Conservation (phyloP, 2,329 filamentous ascomycete genomes). For the Calonectria pseudoturangicola region DNA sequence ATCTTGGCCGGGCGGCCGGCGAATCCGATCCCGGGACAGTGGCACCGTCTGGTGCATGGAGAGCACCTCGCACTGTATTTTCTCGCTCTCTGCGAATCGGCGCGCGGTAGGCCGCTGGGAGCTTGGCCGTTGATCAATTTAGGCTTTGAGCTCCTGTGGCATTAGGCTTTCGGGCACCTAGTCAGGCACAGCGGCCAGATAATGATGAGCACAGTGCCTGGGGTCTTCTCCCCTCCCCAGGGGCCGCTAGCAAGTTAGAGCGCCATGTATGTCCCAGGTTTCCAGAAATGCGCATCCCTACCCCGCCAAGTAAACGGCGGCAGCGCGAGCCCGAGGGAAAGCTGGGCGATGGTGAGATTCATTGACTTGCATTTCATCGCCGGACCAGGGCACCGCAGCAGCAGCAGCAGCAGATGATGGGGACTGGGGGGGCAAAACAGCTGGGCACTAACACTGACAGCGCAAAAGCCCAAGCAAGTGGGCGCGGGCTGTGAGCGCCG, state of each 20-base stretch:
- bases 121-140: conserved; percentile 12
- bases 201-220: background rate
- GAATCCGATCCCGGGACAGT: conserved; percentile 15
- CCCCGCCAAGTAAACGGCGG: conserved; percentile 38
- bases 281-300: conserved; percentile 8
- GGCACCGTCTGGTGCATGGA: background rate
- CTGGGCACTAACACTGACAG: conserved; percentile 11
- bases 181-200: conserved; percentile 12
- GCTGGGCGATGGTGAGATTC: background rate
- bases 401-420: background rate
- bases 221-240: background rate
- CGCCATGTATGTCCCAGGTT: background rate
- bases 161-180: conserved; percentile 21
- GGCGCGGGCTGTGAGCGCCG: conserved; percentile 20
- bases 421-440: too few species aligned
- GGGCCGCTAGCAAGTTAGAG: background rate
- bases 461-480: conserved; percentile 9
- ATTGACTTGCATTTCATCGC: background rate
- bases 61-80: conserved; percentile 26
- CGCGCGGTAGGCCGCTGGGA: background rate
- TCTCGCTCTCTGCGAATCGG: background rate
- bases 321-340: conserved; percentile 22
- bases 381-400: background rate
- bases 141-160: background rate
- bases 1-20: conserved; percentile 24